Evolutionary conservation across 768 basidiomycete species (phyloP), one percentile per base, ranked within the genome.

Genomic region (Coprinopsis sp.): DNA sequence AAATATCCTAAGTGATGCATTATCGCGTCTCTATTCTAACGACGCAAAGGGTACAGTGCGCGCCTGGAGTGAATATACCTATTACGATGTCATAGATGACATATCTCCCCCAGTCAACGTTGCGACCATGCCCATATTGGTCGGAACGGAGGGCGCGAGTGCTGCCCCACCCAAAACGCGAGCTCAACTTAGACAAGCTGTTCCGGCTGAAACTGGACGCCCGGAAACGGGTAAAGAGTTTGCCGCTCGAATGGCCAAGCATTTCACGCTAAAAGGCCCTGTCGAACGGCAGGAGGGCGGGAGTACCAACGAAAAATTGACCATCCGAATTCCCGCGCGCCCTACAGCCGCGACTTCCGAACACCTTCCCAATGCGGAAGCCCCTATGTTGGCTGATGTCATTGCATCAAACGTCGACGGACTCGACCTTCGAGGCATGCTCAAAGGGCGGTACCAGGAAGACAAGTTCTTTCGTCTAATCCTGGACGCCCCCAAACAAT

Each of bases 1-100:
- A 3, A 70, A 74, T 49, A 53, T 52, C 2, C 51, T 64, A 0
- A 62, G 66, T 0, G 68, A 74, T 50, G 63, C 68, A 0, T 51
- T 71, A 7, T 72, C 68, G 1, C 50, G 62, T 0, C 37, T 62
- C 2, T 59, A 57, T 16, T 33, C 47, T 13, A 37, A 51, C 14
- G 47, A 51, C 33, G 46, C 51, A 0, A 19, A 31, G 22, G 45
- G 52, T 1, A 57, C 49, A 1, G 44, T 45, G 1, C n/a, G 37
- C 7, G 36, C 49, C 13, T 11, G 30, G 2, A 39, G 49, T 22
- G 36, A 50, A 33, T 50, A 50, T 23, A 28, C 37, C 10, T 19
- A 19, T 24, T n/a, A 40, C 28, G 48, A 29, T 28, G 22, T 18
- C 44, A 39, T 13, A 11, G 42, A 18, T 7, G 37, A 37, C 25